phyloP scores from a whole-genome alignment of 306 rosid genomes.

The Sindora glabra region DNA sequence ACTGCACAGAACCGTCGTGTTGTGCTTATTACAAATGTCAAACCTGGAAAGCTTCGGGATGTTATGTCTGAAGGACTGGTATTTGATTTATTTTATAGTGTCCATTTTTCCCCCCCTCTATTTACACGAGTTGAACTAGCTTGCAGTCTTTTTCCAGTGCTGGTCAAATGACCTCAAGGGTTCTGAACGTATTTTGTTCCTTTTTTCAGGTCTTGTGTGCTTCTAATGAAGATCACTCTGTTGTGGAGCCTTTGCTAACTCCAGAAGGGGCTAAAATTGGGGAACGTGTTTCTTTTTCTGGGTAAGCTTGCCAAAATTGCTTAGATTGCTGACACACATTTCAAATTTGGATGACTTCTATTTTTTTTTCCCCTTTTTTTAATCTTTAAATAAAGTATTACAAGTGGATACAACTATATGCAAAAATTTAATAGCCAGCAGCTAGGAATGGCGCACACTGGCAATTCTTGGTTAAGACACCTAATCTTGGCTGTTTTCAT shows the following conservation, averaged over 20 bases:
- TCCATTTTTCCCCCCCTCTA: not conserved
- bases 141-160: constrained; percentile 3
- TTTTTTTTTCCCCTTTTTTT: too few species aligned
- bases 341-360: not conserved
- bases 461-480: not conserved
- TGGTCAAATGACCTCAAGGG: not conserved
- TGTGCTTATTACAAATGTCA: constrained; percentile 85
- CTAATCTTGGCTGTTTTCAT: not conserved
- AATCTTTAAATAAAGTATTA: constrained; percentile 2
- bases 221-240: constrained; percentile 67
- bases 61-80: constrained; percentile 97
- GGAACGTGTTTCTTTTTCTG: constrained; percentile 67
- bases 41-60: constrained; percentile 95
- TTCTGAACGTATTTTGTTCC: constrained; percentile 12
- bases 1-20: constrained; percentile 63
- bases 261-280: constrained; percentile 83
- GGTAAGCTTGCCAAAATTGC: constrained; percentile 40
- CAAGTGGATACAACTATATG: not conserved
- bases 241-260: constrained; percentile 89
- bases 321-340: not conserved
- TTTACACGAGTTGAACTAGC: not conserved
- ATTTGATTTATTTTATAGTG: not conserved
- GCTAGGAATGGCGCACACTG: not conserved
- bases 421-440: not conserved
- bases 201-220: constrained; percentile 77